Conservation (phyloP, 345 rosid genomes). For the Pugionium dolabratum region DNA sequence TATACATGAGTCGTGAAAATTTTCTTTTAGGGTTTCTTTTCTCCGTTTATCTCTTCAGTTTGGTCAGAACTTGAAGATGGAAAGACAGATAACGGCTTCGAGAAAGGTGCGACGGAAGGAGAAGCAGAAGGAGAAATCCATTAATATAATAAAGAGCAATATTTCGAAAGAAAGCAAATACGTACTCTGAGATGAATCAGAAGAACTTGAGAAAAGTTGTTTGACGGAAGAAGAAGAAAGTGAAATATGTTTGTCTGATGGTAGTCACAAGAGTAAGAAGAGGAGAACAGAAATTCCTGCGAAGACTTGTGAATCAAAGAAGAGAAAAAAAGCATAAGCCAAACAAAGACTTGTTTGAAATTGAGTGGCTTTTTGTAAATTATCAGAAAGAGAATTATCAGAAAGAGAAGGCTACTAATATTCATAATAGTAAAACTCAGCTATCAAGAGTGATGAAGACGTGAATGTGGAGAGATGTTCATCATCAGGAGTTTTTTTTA, state of each 20-base stretch:
- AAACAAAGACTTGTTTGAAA: background rate
- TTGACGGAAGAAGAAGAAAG: constrained; percentile 22
- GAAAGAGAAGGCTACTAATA: too few relatives aligned
- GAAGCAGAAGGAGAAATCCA: background rate
- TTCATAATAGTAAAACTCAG: too few relatives aligned
- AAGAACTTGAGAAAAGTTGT: constrained; percentile 14
- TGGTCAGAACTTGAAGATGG: constrained; percentile 3
- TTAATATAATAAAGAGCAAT: background rate
- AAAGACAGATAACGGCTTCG: background rate
- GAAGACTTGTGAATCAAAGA: background rate
- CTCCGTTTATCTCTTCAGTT: background rate
- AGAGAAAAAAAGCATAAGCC: constrained; percentile 13
- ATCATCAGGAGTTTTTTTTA: too few relatives aligned
- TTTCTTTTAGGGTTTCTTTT: too few relatives aligned
- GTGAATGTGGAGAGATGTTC: too few relatives aligned
- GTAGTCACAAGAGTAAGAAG: constrained; percentile 42
- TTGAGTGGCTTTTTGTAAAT: too few relatives aligned
- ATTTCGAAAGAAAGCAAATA: constrained; percentile 1
- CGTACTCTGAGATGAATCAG: background rate
- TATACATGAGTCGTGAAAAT: too few relatives aligned
- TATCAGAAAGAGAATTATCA: too few relatives aligned
- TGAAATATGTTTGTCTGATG: constrained; percentile 38
- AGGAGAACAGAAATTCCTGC: constrained; percentile 24
- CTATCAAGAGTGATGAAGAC: too few relatives aligned
- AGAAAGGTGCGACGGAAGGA: background rate